Conservation (phyloP, 2,329 filamentous ascomycete species). For the Stemphylium lycopersici region DNA sequence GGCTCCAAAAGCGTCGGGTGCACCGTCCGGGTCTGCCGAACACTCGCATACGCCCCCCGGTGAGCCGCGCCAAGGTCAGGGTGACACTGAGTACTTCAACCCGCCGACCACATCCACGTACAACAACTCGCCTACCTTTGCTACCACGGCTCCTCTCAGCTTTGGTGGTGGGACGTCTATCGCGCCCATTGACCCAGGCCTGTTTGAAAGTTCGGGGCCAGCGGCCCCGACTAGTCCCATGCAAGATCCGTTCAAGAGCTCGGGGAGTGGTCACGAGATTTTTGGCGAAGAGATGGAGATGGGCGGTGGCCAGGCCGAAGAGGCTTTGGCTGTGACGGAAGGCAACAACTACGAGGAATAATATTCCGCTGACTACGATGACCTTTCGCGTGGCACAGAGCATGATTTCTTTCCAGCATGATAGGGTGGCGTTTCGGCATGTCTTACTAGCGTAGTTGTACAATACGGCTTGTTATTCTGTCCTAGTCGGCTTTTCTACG, state of each 20-base stretch:
- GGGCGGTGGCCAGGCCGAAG: slow-evolving; percentile 46
- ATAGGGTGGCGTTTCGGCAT: slow-evolving; percentile 20
- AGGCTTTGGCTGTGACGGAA: slow-evolving; percentile 47
- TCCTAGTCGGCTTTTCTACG: background rate
- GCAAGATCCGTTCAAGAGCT: slow-evolving; percentile 47
- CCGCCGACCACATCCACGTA: slow-evolving; percentile 31
- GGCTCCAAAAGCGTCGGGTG: slow-evolving; percentile 35
- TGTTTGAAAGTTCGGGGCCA: slow-evolving; percentile 42
- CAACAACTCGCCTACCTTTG: slow-evolving; percentile 45
- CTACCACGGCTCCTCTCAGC: slow-evolving; percentile 37
- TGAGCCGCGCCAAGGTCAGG: slow-evolving; percentile 40
- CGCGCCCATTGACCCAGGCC: slow-evolving; percentile 44
- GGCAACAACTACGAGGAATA: slow-evolving; percentile 43
- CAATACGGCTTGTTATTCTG: slow-evolving; percentile 3
- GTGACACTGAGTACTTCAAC: slow-evolving; percentile 44
- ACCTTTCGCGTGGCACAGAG: background rate
- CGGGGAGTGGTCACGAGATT: slow-evolving; percentile 45
- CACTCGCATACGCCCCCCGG: slow-evolving; percentile 47
- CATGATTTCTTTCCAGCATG: slow-evolving; percentile 17
- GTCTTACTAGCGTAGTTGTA: slow-evolving; percentile 1
- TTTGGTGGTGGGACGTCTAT: slow-evolving; percentile 39
- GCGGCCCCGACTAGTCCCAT: slow-evolving; percentile 42
- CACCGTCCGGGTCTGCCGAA: slow-evolving; percentile 44
- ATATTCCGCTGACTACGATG: slow-evolving; percentile 9
- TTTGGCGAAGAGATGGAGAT: slow-evolving; percentile 46